Evolutionary conservation across 2,329 filamentous ascomycete species (phyloP), one percentile per base, ranked within the genome.

Genomic region (Penicillium nordicum): DNA sequence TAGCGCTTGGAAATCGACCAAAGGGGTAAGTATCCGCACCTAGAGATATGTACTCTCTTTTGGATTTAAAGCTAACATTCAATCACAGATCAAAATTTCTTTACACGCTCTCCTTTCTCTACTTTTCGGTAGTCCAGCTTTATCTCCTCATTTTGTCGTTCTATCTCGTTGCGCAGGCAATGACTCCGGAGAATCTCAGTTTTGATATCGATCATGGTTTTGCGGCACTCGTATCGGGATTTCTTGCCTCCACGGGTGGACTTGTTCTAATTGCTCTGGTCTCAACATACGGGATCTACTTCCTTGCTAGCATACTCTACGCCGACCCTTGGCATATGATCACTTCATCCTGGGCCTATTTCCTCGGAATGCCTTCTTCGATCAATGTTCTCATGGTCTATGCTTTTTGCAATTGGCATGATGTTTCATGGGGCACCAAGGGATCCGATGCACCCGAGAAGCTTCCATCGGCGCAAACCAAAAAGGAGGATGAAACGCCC

Each of bases 251-350:
- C 1, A 80, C 81, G 18, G 86, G 85, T 63, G 87, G 91, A 76
- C 91, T 97, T 71, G 96, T 97, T 71, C 83, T 97, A 63, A 86
- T 97, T 61, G 92, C 93, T 7, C 79, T 97, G 60, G 84, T 92
- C 58, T 89, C 92, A 59, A 97, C 94, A 51, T 97, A 96, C 71
- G 93, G 93, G 73, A 84, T 97, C 57, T 96, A 97, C 85, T 96
- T 91, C 72, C 79, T 97, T 54, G 91, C 92, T 9, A 96, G 92
- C 8, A 95, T 97, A 83, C 78, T 97, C 74, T 97, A 97, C 79
- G 81, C 96, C 67, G 93, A 97, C 75, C 93, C 93, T 27, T 97
- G 93, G 93, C 93, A 97, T 84, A 97, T 97, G 92, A 93, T 97
- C 80, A 93, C 92, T 72, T 96, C 92, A 2, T 97, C 95, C 82